Base-by-base conservation (phyloP, 2,329 filamentous ascomycete genomes). In the Alternaria alternata region DNA sequence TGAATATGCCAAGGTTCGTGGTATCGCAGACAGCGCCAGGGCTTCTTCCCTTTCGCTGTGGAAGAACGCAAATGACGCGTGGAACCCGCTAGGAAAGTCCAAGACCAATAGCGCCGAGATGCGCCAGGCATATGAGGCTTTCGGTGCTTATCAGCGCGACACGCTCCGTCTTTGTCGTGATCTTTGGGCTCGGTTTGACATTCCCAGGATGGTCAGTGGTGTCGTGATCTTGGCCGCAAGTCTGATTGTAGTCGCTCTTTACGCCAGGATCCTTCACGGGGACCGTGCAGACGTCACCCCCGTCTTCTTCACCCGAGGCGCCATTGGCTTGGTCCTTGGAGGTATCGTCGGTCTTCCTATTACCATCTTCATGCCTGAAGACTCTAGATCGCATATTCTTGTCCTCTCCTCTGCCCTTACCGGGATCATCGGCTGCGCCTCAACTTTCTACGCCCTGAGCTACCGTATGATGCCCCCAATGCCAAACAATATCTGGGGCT, bases 141-240 rank as follows among this genome's bases (percentile, higher is more conserved):
- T 92, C 72, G 81, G 85, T 16, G 82, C 84, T 11, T 98, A 96
- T 74, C 93, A 97, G 75, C 83, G 83, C 30, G 88, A 92, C 73
- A 97, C 91, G 0, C 83, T 99, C 44, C 84, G 84, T 28, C 85
- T 94, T 12, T 98, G 92, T 81, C 91, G 93, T 75, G 86, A 85
- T 39, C 82, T 98, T 16, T 99, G 95, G 95, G 93, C 95, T 22
- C 88, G 91, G 36, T 99, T 99, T 69, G 93, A 99, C 76, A 84
- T 97, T 20, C 85, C 88, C 2, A 91, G 90, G 75, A 99, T 99
- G 93, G 73, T 90, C 14, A 84, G 91, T 64, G 95, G 95, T 47
- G 88, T 98, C 38, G 75, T 79, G 0, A 86, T 96, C 54, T 86
- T 96, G 63, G 84, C 87, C 3, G 80, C 87, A 24, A 89, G 91